Evolutionary conservation across 148 eudicot species (phyloP), one percentile per base, ranked within the genome.

Genomic region (Fagopyrum tataricum): DNA sequence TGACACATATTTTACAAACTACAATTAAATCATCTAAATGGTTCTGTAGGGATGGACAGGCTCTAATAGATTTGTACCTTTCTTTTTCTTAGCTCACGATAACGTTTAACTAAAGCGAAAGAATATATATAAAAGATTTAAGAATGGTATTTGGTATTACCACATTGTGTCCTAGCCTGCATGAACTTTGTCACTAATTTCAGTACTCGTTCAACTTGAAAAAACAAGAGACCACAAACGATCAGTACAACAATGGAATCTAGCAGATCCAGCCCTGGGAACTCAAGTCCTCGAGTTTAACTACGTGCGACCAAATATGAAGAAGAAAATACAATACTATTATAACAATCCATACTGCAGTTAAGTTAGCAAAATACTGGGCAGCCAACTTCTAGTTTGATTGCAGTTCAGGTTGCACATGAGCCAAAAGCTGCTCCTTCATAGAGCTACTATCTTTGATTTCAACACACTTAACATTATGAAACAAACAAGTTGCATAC

Each of bases 161-260:
- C 99, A 81, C 79, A 91, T 59, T 87, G 99, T 72, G 77, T 80
- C 76, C 97, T 87, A 72, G 97, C 97, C 76, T 88, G 90, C 89
- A 95, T 83, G 85, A 91, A 95, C 64, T 93, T 93, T 64, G 90
- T 84, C 47, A 88, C 72, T 76, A 90, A 76, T 56, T 85, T 84
- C 73, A 91, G 78, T 61, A 85, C 82, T 67, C 92, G 77, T 79
- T 90, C 76, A 44, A 84, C 89, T 83, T 86, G 96, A 71, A 95
- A 87, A 82, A 89, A 91, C 83, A 95, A 76, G 70, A 95, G 81
- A 74, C 91, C 93, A 72, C 92, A 82, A 10, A 86, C 88, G 51
- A 95, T 79, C 61, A 95, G 76, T 81, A 91, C 98, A 55, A 96
- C 96, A 70, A 95, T 85, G 55, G 97, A 91, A 81, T 95, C 98